Percentiles rank a stretch among this genome's conserved stretches.
Evolutionary conservation across 768 basidiomycete genomes (phyloP).

Genomic region (Lentinula boryana): DNA sequence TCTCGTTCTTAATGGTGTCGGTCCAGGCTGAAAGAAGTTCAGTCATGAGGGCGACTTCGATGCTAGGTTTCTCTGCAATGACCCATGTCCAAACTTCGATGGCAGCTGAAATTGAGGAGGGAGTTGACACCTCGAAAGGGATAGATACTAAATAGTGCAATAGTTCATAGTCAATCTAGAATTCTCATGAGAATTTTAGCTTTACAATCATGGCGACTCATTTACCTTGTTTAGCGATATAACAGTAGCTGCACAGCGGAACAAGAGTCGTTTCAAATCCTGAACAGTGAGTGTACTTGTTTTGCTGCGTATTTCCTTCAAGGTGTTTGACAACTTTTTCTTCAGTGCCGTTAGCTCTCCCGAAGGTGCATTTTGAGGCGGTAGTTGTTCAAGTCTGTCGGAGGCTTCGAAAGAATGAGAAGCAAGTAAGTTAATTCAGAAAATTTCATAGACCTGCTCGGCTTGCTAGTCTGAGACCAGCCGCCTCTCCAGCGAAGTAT

Average conservation of each 20-base stretch:
- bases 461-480: slow-evolving; percentile 69
- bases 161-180: slow-evolving; percentile 77
- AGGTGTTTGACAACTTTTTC: slow-evolving; percentile 57
- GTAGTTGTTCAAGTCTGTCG: slow-evolving; percentile 53
- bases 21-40: slow-evolving; percentile 89
- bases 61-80: slow-evolving; percentile 74
- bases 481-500: slow-evolving; percentile 85
- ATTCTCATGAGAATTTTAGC: not conserved
- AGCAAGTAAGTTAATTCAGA: not conserved
- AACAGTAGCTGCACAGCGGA: slow-evolving; percentile 79
- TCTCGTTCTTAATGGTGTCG: slow-evolving; percentile 66
- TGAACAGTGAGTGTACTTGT: slow-evolving; percentile 69
- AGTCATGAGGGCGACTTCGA: slow-evolving; percentile 79
- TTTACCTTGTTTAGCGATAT: slow-evolving; percentile 62
- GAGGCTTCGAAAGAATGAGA: slow-evolving; percentile 31
- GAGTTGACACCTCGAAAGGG: slow-evolving; percentile 87
- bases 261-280: slow-evolving; percentile 80
- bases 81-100: slow-evolving; percentile 98
- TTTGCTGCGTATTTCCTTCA: slow-evolving; percentile 66
- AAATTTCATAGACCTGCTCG: slow-evolving; percentile 43
- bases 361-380: slow-evolving; percentile 53
- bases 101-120: slow-evolving; percentile 77
- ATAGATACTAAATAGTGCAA: slow-evolving; percentile 82
- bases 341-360: slow-evolving; percentile 64
- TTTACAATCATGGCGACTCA: not conserved